Conservation (phyloP, 2,329 filamentous ascomycete genomes). For the Colletotrichum nymphaeae region DNA sequence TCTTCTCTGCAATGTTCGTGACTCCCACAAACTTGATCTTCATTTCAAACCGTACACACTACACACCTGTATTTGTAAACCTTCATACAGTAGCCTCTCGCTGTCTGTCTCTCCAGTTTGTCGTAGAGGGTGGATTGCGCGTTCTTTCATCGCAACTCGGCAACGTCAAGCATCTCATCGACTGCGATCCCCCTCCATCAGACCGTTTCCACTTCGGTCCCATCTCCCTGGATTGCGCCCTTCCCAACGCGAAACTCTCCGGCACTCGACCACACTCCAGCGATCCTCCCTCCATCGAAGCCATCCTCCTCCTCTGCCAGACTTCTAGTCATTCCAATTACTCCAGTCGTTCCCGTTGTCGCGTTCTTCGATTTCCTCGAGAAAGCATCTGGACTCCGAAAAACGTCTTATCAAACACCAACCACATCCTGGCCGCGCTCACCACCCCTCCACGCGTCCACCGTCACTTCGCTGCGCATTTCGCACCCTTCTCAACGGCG, state of each 20-base stretch:
- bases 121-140: background rate
- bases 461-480: background rate
- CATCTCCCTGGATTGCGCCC: constrained; percentile 5
- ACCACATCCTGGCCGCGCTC: background rate
- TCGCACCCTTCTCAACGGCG: background rate
- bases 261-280: background rate
- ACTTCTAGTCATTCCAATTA: background rate
- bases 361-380: background rate
- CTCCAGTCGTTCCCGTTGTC: background rate
- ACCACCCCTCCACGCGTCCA: constrained; percentile 1
- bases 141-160: background rate
- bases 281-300: constrained; percentile 5
- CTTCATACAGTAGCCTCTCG: background rate
- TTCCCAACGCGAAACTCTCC: constrained; percentile 17
- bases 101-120: background rate
- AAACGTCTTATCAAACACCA: background rate
- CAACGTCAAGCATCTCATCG: background rate
- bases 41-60: background rate
- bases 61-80: background rate
- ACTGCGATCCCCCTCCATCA: background rate
- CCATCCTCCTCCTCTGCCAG: background rate
- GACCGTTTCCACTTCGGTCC: background rate
- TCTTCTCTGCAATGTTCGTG: background rate
- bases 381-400: background rate
- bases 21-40: background rate